Conservation (phyloP, 2,329 filamentous ascomycete genomes). For the Periconia digitata region DNA sequence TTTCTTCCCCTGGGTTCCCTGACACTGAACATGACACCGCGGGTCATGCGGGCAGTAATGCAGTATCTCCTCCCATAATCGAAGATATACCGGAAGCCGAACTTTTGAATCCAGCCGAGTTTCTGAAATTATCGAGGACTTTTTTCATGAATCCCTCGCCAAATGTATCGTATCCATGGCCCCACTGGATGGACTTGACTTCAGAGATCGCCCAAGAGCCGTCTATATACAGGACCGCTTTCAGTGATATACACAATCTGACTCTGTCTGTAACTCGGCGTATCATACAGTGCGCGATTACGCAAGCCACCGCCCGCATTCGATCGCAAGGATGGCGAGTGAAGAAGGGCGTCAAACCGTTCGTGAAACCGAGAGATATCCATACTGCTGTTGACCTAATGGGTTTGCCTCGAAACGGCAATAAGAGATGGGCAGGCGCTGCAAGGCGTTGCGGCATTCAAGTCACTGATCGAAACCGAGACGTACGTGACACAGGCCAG, state of each 20-base stretch:
- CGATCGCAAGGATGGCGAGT: conserved; percentile 48
- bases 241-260: conserved; percentile 75
- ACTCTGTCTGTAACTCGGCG: conserved; percentile 68
- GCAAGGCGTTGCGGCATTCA: conserved; percentile 56
- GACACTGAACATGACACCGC: conserved; percentile 10
- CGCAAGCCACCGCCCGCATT: conserved; percentile 70
- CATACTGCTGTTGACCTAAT: conserved; percentile 57
- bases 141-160: conserved; percentile 42
- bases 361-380: conserved; percentile 54
- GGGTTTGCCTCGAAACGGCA: conserved; percentile 50
- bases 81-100: conserved; percentile 35
- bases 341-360: conserved; percentile 30
- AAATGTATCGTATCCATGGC: conserved; percentile 26
- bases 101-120: conserved; percentile 29
- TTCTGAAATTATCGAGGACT: conserved; percentile 33
- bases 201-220: conserved; percentile 51
- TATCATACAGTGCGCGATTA: conserved; percentile 69
- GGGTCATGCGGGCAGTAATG: not conserved
- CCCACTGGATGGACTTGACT: conserved; percentile 35
- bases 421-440: conserved; percentile 55
- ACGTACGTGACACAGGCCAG: not conserved
- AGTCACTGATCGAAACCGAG: conserved; percentile 42
- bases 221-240: conserved; percentile 71
- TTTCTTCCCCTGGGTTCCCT: conserved; percentile 19
- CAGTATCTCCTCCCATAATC: conserved; percentile 18